Conservation (phyloP, 768 basidiomycete species). For the Rhizopogon sp. region DNA sequence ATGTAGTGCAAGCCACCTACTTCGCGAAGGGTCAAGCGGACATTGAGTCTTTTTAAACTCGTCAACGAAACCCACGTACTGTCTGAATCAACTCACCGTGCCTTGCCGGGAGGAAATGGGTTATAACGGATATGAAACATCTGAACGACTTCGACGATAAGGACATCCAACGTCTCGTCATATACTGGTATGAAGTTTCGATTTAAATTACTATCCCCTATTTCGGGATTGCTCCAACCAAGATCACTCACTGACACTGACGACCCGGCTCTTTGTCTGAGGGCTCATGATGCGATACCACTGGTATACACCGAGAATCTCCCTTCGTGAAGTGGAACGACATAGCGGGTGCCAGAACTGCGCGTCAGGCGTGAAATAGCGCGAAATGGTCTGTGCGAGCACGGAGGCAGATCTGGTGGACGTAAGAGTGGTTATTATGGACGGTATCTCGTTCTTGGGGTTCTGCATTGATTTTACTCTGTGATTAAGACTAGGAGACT, state of each 20-base stretch:
- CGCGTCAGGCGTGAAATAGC: conserved; percentile 51
- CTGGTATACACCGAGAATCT: conserved; percentile 56
- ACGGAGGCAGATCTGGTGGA: conserved; percentile 44
- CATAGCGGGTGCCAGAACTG: conserved; percentile 58
- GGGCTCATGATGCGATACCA: conserved; percentile 67
- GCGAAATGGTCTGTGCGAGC: conserved; percentile 41
- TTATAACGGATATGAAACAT: conserved; percentile 48
- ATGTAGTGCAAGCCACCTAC: conserved; percentile 39
- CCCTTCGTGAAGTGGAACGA: conserved; percentile 48
- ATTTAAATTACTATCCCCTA: background rate
- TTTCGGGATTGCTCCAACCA: background rate
- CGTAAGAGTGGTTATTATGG: conserved; percentile 41
- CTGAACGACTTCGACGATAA: conserved; percentile 52
- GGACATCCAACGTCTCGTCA: conserved; percentile 33
- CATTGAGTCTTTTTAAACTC: conserved; percentile 34
- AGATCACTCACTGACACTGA: conserved; percentile 37
- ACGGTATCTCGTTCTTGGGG: conserved; percentile 44
- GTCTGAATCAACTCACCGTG: conserved; percentile 34
- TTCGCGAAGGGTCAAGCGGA: conserved; percentile 48
- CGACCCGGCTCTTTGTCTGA: conserved; percentile 33
- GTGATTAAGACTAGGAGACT: too few species aligned
- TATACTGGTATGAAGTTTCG: conserved; percentile 33
- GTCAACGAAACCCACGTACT: background rate
- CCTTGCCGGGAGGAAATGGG: conserved; percentile 37
- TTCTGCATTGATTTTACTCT: conserved; percentile 40